These are phyloP conservation scores for Scheffersomyces stipitis DNA, from an alignment of 805 yeast genomes.

Conservation along the genomic window DNA sequence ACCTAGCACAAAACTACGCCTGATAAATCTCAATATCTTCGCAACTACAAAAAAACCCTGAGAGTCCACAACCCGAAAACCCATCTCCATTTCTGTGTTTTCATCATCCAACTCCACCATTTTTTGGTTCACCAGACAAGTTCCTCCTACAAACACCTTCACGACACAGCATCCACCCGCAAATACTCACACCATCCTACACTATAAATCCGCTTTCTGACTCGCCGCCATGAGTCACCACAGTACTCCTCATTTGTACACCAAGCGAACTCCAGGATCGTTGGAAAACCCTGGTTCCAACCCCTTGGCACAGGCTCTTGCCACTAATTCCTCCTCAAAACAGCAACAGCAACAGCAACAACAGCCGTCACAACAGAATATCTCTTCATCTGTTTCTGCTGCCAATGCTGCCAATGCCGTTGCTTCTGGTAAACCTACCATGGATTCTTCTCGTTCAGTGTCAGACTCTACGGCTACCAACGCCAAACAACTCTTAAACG, in stretches of 20 bases:
- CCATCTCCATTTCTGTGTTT: too few relatives aligned
- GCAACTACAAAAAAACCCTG: too few relatives aligned
- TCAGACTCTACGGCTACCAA: constrained; percentile 48
- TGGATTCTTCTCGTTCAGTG: constrained; percentile 26
- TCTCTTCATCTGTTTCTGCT: too few relatives aligned
- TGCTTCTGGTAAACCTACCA: constrained; percentile 18
- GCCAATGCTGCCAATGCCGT: constrained; percentile 1
- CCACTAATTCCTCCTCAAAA: not conserved
- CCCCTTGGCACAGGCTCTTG: too few relatives aligned
- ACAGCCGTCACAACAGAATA: too few relatives aligned
- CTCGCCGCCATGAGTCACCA: constrained; percentile 31
- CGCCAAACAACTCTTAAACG: constrained; percentile 65
- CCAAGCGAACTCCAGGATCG: constrained; percentile 30
- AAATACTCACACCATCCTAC: constrained; percentile 1
- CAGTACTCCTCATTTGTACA: constrained; percentile 35
- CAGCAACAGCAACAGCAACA: not conserved
- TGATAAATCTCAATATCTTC: too few relatives aligned
- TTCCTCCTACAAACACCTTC: not conserved
- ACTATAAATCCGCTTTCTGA: not conserved
- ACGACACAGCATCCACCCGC: not conserved
- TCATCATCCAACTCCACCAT: too few relatives aligned
- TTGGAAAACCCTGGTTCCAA: constrained; percentile 6
- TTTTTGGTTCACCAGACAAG: constrained; percentile 1
- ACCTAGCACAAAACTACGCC: too few relatives aligned
- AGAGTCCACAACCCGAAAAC: too few relatives aligned